Conservation (phyloP, 768 basidiomycete species). For the Harrya chromipes region DNA sequence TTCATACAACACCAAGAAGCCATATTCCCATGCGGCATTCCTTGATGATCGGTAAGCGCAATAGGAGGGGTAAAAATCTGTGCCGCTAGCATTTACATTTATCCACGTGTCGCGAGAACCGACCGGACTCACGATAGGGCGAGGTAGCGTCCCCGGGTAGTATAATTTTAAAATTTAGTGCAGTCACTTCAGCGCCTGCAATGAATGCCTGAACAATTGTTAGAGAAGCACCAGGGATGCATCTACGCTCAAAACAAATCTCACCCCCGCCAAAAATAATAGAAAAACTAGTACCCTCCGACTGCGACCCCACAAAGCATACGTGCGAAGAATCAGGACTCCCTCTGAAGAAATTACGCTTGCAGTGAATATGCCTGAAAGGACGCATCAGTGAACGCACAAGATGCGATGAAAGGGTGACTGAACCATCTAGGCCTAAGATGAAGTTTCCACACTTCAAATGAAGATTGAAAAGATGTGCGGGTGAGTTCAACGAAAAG, state of each 20-base stretch:
- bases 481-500: background rate
- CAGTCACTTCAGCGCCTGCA: conserved; percentile 11
- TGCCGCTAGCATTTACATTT: background rate
- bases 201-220: conserved; percentile 12
- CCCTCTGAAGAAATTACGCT: conserved; percentile 17
- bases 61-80: conserved; percentile 20
- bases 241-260: background rate
- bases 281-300: conserved; percentile 15
- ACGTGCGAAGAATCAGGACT: conserved; percentile 27
- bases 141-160: conserved; percentile 17
- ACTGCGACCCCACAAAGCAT: conserved; percentile 23
- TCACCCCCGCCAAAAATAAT: conserved; percentile 17
- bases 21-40: conserved; percentile 10
- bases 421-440: conserved; percentile 19
- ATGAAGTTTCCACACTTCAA: conserved; percentile 19
- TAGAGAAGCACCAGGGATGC: background rate
- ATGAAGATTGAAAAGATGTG: background rate
- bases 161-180: conserved; percentile 2
- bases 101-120: background rate
- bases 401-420: background rate
- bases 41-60: conserved; percentile 19
- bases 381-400: background rate
- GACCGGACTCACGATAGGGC: conserved; percentile 18
- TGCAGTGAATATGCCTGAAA: conserved; percentile 11
- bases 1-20: conserved; percentile 19